Evolutionary conservation across 352 stramenopile genomes (phyloP).

Genomic region (Pythium catenulatum): DNA sequence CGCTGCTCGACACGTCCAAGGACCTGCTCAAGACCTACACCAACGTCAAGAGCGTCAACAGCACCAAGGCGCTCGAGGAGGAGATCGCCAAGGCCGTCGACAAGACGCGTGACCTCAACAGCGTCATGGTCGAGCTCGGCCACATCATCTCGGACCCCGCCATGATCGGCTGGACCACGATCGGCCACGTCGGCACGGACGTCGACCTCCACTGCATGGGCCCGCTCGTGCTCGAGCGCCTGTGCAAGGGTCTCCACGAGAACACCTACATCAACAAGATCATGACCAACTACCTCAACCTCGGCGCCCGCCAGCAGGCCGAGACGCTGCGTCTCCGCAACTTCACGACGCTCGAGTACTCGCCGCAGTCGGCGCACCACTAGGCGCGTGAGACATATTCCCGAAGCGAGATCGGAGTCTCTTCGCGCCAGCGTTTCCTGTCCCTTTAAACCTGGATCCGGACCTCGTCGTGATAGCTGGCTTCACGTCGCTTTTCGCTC

Average conservation of each 20-base stretch:
- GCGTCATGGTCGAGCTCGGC: conserved; percentile 76
- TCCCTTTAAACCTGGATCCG: no score
- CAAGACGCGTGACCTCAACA: conserved; percentile 64
- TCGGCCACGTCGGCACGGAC: conserved; percentile 82
- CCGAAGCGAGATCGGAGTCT: no score
- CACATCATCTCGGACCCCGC: conserved; percentile 74
- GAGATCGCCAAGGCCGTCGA: conserved; percentile 73
- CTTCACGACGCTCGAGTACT: conserved; percentile 52
- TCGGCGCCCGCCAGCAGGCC: conserved; percentile 75
- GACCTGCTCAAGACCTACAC: conserved; percentile 75
- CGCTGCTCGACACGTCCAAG: conserved; percentile 65
- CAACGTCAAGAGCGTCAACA: conserved; percentile 69
- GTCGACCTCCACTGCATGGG: conserved; percentile 88
- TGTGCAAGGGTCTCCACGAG: conserved; percentile 83
- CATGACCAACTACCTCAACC: conserved; percentile 83
- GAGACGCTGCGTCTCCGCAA: conserved; percentile 73
- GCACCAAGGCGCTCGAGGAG: conserved; percentile 55
- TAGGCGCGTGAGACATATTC: no score
- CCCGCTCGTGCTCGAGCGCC: conserved; percentile 72
- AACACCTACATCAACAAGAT: conserved; percentile 88
- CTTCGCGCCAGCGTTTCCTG: no score
- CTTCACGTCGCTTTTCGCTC: no score
- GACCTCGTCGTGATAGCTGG: no score
- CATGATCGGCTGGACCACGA: conserved; percentile 78
- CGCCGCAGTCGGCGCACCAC: conserved; percentile 34